Evolutionary conservation across 1,284 basidiomycete species (phyloP).

Genomic region (Boletellus deceptivus): DNA sequence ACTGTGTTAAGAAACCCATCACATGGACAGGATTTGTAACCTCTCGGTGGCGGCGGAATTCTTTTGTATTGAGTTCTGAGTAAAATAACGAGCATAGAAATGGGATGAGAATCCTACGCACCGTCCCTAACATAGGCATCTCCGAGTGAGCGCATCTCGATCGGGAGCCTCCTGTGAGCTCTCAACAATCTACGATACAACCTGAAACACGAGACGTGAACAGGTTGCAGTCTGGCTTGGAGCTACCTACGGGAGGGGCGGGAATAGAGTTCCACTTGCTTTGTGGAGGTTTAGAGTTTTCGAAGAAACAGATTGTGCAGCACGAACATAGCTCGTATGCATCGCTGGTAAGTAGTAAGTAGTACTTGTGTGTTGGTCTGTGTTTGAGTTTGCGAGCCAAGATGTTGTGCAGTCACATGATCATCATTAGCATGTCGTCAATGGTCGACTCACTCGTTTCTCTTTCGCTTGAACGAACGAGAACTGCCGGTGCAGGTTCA

Average conservation of each 20-base stretch:
- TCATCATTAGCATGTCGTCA: too few species aligned
- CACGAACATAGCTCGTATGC: conserved; percentile 35
- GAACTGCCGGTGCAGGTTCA: not conserved
- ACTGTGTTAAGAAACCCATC: conserved; percentile 90
- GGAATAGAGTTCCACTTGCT: conserved; percentile 71
- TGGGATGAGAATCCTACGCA: conserved; percentile 29
- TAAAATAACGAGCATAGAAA: not conserved
- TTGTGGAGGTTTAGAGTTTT: conserved; percentile 63
- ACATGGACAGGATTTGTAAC: conserved; percentile 84
- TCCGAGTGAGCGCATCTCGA: conserved; percentile 83
- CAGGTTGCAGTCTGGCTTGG: not conserved
- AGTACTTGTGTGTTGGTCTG: too few species aligned
- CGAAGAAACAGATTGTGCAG: conserved; percentile 64
- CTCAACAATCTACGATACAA: conserved; percentile 81
- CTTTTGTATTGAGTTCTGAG: conserved; percentile 37
- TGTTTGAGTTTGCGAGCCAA: not conserved
- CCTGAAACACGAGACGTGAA: conserved; percentile 38
- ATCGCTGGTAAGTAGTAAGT: conserved; percentile 9
- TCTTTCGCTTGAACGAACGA: not conserved
- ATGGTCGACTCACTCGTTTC: not conserved
- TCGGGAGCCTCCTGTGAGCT: conserved; percentile 71
- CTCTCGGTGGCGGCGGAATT: conserved; percentile 80
- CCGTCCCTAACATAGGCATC: conserved; percentile 88
- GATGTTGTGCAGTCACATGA: too few species aligned
- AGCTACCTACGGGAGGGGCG: conserved; percentile 72